phyloP scores from a whole-genome alignment of 2,329 filamentous ascomycete genomes.

The Didymella segeticola region DNA sequence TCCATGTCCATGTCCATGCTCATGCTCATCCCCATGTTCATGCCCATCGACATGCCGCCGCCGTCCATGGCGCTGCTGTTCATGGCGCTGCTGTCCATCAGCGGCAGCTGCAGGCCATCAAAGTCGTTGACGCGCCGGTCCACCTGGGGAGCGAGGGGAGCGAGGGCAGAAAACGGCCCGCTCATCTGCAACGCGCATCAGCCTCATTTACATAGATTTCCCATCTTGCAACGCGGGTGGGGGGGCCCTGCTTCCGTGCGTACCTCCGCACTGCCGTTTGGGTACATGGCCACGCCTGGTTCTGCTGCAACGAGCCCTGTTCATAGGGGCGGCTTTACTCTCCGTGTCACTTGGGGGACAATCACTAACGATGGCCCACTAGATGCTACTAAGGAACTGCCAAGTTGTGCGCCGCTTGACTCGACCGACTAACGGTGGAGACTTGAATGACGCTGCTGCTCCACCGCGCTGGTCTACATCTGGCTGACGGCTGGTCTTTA shows the following conservation, averaged over 20 bases:
- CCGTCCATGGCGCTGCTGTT: constrained; percentile 51
- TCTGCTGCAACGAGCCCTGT: constrained; percentile 4
- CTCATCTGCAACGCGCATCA: constrained; percentile 40
- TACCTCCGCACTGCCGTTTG: constrained; percentile 45
- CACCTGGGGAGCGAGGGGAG: no score
- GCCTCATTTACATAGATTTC: no score
- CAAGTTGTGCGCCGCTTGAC: constrained; percentile 1
- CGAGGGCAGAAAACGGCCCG: constrained; percentile 5
- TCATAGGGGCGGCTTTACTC: constrained; percentile 7
- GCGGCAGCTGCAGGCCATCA: constrained; percentile 40
- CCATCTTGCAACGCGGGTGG: no score
- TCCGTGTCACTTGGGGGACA: no score
- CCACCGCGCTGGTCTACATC: not conserved
- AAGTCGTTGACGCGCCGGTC: no score
- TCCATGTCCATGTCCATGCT: constrained; percentile 53
- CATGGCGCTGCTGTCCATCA: constrained; percentile 47
- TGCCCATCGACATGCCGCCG: no score
- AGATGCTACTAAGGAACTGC: no score
- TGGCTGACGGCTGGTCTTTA: not conserved
- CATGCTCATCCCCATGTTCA: constrained; percentile 46
- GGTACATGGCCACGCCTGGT: constrained; percentile 46
- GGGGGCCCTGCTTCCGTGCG: constrained; percentile 19
- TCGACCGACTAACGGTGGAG: no score
- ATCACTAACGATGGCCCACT: no score
- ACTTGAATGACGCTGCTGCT: not conserved